phyloP scores from a whole-genome alignment of 495 filamentous ascomycete genomes.

The Aspergillus incahuasiensis region DNA sequence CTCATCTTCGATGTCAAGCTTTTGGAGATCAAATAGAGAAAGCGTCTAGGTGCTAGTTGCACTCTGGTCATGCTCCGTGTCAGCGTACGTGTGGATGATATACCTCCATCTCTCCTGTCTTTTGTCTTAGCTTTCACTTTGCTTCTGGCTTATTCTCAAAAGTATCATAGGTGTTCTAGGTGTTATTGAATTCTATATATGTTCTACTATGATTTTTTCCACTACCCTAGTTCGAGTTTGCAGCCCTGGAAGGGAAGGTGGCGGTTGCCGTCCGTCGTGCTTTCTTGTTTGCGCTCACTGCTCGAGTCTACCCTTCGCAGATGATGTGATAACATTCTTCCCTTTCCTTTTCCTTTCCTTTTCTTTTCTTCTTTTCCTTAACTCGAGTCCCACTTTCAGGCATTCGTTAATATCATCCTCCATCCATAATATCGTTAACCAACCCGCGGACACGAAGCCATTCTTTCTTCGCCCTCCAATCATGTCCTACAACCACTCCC shows the following conservation, averaged over 20 bases:
- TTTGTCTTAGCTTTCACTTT: conserved; percentile 18
- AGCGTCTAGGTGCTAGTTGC: neutral
- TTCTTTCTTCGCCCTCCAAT: too few relatives aligned
- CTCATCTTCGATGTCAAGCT: conserved; percentile 92
- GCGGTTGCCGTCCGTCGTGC: neutral
- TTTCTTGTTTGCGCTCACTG: neutral
- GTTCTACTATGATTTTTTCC: neutral
- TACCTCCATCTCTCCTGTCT: conserved; percentile 12
- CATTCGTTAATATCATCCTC: neutral
- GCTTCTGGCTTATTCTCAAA: conserved; percentile 19
- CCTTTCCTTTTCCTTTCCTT: too few relatives aligned
- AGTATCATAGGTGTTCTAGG: conserved; percentile 31
- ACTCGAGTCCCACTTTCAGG: neutral
- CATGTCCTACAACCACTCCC: neutral
- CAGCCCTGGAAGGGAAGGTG: neutral
- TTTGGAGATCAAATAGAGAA: conserved; percentile 57
- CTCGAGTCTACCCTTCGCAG: too few relatives aligned
- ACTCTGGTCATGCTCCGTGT: neutral
- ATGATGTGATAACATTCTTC: too few relatives aligned
- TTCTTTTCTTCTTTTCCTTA: neutral
- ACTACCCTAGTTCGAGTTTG: neutral
- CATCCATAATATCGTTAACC: too few relatives aligned
- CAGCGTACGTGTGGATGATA: neutral
- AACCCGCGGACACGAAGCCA: too few relatives aligned
- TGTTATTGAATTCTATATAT: conserved; percentile 3